A percentile compares a stretch with the other conserved stretches of the same genome.
Conservation (phyloP, 164 flowering plant species). For the Sedum album region DNA sequence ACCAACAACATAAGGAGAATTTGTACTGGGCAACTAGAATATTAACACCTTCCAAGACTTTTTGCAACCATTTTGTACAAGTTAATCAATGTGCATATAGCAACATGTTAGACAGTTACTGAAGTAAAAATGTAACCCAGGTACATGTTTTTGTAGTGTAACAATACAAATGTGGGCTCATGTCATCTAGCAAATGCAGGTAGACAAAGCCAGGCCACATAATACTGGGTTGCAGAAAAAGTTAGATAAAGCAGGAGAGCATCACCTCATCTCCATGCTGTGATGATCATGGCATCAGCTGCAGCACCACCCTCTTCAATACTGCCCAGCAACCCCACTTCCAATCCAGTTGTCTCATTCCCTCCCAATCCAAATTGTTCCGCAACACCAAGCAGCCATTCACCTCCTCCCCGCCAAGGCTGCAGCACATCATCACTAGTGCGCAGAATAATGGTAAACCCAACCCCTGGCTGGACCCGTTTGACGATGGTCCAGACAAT, state of each 20-base stretch:
- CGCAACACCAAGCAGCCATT: conserved; percentile 7
- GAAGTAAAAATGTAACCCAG: too few relatives aligned
- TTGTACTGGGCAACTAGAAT: too few relatives aligned
- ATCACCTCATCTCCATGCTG: conserved; percentile 1
- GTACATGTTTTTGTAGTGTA: not conserved
- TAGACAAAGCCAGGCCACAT: not conserved
- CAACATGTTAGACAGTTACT: too few relatives aligned
- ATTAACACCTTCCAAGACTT: too few relatives aligned
- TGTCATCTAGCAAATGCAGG: not conserved
- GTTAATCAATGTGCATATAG: too few relatives aligned
- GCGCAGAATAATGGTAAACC: conserved; percentile 38
- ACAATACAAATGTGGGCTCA: not conserved
- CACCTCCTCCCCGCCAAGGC: conserved; percentile 15
- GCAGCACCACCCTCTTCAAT: conserved; percentile 2
- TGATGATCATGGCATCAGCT: not conserved
- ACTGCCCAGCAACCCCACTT: not conserved
- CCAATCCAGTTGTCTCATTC: not conserved
- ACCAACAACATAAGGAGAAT: too few relatives aligned
- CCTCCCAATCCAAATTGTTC: conserved; percentile 22
- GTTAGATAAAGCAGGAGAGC: conserved; percentile 1
- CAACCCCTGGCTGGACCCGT: conserved; percentile 67
- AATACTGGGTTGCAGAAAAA: not conserved
- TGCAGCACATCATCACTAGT: conserved; percentile 15
- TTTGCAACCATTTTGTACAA: too few relatives aligned
- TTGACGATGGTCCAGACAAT: conserved; percentile 73